Evolutionary conservation across 2,329 filamentous ascomycete species (phyloP), one percentile per base, ranked within the genome.

Genomic region (Xenoacremonium recifei): DNA sequence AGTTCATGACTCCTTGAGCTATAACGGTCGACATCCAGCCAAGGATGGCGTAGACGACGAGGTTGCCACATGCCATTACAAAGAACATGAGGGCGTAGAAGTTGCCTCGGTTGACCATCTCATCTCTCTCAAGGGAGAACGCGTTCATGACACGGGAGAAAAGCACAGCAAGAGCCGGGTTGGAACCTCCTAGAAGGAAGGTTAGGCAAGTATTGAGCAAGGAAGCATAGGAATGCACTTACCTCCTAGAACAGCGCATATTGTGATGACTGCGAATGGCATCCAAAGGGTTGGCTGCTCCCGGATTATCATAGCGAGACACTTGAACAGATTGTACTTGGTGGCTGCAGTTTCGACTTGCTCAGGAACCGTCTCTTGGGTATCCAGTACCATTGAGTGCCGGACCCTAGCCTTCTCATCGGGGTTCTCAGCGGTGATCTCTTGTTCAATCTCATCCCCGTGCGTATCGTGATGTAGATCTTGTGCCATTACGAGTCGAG

Each of bases 21-120:
- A 58, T 42, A 1, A 39, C 35, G 11, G 51, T 57, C 7, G 52
- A 41, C 11, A 38, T 21, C 20, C 37, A 53, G 2, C 58, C 51
- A 3, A 56, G 42, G 13, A 45, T 32, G 13, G 46, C 51, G 20
- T 61, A 60, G 0, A 45, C 40, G 16, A 57, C 34, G 2, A 58
- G 21, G 20, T 48, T 49, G 6, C 50, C 58, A 5, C 58, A 30
- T 0, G 54, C 48, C 35, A 60, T 54, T 23, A 59, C 49, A 12
- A 62, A 55, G 37, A 58, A 61, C 57, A 62, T 62, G 4, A 60
- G 47, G 3, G 59, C 38, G 13, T 56, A 47, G 50, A 75, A 75
- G 46, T 75, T 68, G 3, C 68, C 71, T 5, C 43, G 41, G 15
- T 37, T 29, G 30, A 55, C 35, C 35, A 55, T 45, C 18, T 48